Percentiles rank a stretch among this genome's conserved stretches.
phyloP scores from a whole-genome alignment of 106 monocot genomes.

The Amphibolis antarctica region DNA sequence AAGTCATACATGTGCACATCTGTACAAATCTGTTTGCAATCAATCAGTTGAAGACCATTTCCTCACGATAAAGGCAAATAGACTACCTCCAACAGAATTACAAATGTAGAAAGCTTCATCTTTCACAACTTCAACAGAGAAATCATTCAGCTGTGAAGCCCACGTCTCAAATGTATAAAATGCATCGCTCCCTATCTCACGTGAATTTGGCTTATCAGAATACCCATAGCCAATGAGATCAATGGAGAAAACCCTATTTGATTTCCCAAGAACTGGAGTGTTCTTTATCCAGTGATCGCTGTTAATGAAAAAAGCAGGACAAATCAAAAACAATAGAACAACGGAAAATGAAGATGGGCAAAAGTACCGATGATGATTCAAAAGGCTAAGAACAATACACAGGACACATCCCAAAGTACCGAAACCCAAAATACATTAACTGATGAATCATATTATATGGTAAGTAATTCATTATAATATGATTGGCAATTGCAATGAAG shows the following conservation, averaged over 20 bases:
- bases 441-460: no score
- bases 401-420: no score
- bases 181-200: conserved; percentile 21
- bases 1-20: background rate
- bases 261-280: conserved; percentile 53
- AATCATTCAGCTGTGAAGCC: conserved; percentile 80
- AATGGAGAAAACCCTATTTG: conserved; percentile 63
- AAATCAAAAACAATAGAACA: background rate
- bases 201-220: conserved; percentile 90
- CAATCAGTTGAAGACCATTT: background rate
- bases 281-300: conserved; percentile 97
- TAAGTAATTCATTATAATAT: no score
- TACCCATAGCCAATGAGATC: conserved; percentile 97
- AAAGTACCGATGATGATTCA: no score
- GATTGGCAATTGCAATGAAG: no score
- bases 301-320: background rate
- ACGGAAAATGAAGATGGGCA: no score
- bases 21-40: background rate
- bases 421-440: no score
- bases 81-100: conserved; percentile 90
- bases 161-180: conserved; percentile 98
- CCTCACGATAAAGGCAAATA: background rate
- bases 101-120: conserved; percentile 86
- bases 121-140: conserved; percentile 68
- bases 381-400: no score